Base-by-base conservation (phyloP, 2,329 filamentous ascomycete genomes). In the Periconia sp. region DNA sequence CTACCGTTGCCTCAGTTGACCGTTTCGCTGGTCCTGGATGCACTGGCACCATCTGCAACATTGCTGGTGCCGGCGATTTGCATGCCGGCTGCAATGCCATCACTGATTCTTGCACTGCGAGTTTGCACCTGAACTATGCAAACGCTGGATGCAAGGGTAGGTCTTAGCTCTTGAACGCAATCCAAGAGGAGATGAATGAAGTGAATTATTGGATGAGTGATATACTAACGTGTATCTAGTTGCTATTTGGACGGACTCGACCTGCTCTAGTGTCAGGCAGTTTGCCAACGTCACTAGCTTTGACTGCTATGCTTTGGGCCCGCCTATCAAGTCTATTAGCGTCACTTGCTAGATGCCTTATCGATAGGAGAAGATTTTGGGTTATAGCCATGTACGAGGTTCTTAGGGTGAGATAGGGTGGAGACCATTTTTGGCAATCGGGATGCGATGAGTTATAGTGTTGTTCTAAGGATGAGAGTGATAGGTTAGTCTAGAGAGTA, bases 41-140 rank as follows among this genome's bases (percentile, higher is more conserved):
- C 40, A 48, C 38, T 1, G 39, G 43, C 1, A 52, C 40, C 17
- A 36, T 52, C 1, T 55, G 52, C 36, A 55, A 55, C 40, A 52
- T 17, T 6, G 52, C 52, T 6, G 52, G 52, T 3, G 39, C 49
- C 2, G 52, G 52, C 0, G 52, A 55, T 32, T 32, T 52, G 3
- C 16, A 37, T 18, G 24, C 34, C 8, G 52, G 52, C 5, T 55
- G 52, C 37, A 52, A 55, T 19, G 26, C 13, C 13, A 43, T 55
- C 24, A 43, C 26, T 12, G 51, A 43, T 29, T 13, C 12, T 15
- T 55, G 52, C 25, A 34, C 36, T 10, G 35, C 43, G 0, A 52
- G 48, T 13, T 31, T 54, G 16, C 30, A 23, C 6, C 43, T 54
- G 10, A 50, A 48, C 35, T 50, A 52, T 16, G 46, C 46, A 4